Base-by-base conservation (phyloP, 2,329 filamentous ascomycete species). In the Zymoseptoria crescenta region DNA sequence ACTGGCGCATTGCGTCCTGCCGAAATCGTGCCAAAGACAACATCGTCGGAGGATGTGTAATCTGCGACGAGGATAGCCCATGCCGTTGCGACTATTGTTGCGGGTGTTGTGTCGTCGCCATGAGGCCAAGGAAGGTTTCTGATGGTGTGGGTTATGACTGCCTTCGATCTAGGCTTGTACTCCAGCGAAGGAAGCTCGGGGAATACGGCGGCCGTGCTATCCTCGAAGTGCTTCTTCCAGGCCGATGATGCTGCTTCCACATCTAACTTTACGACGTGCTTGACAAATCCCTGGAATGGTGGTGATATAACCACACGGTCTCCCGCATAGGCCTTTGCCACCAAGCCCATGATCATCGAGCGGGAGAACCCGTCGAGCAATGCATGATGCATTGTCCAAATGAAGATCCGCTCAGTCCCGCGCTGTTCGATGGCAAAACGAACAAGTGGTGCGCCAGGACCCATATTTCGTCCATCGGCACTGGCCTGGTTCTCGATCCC, bases 311-410 rank as follows among this genome's bases (percentile, higher is more conserved):
- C 8, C 4, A 45, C 13, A 3, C 21, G 10, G 24, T 28, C n/a
- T 19, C 55, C 24, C 28, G 51, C 35, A 28, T 59, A 60, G 9
- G 45, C 55, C 2, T 28, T 16, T 4, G 52, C 29, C 4, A 76
- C 65, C 48, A 64, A 59, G 13, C 72, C 62, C 13, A 74, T 60
- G n/a, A 77, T 64, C 20, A 76, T 61, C 0, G 68, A 65, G 58
- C 72, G 67, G 1, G 71, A 72, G 69, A 71, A 74, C 0, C 74
- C 74, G 65, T 77, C 75, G 60, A 76, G 76, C 0, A 75, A 53
- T 1, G 70, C 69, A 60, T 77, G 75, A 56, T 77, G 75, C 19
- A 73, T 66, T 21, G 52, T 64, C 55, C 56, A 49, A 0, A 52
- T 24, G 29, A 57, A 62, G 27, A 19, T 5, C 19, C 19, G 28